A percentile compares a stretch with the other conserved stretches of the same genome.
Conservation (phyloP, 768 basidiomycete genomes). For the Piloderma croceum region DNA sequence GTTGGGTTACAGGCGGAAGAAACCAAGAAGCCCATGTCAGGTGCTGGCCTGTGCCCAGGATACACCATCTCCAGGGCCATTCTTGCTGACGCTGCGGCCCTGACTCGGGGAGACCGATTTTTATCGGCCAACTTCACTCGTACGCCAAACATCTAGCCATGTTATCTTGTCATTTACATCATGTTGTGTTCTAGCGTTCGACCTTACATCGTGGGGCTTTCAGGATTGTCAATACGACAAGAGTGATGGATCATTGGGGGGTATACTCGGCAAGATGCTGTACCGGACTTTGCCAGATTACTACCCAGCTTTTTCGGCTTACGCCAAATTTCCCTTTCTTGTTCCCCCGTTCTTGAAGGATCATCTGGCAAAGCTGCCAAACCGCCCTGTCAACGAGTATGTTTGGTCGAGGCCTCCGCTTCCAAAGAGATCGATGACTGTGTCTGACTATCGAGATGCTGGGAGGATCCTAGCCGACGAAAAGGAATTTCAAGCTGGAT, state of each 20-base stretch:
- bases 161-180: background rate
- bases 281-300: slow-evolving; percentile 42
- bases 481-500: too few species aligned
- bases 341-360: slow-evolving; percentile 41
- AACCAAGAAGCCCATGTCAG: slow-evolving; percentile 44
- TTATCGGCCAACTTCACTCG: slow-evolving; percentile 48
- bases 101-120: slow-evolving; percentile 51
- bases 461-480: too few species aligned
- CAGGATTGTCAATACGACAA: slow-evolving; percentile 40
- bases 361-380: too few species aligned
- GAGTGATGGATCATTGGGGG: slow-evolving; percentile 40
- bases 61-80: slow-evolving; percentile 53
- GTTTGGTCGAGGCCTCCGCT: too few species aligned
- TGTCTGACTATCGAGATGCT: too few species aligned
- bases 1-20: slow-evolving; percentile 43
- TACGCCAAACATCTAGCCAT: slow-evolving; percentile 17
- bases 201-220: slow-evolving; percentile 49
- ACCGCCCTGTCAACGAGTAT: too few species aligned
- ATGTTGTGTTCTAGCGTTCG: slow-evolving; percentile 24
- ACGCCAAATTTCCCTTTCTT: slow-evolving; percentile 65
- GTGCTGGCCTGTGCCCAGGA: slow-evolving; percentile 54
- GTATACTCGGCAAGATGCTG: slow-evolving; percentile 43
- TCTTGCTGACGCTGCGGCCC: slow-evolving; percentile 47
- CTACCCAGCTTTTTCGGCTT: slow-evolving; percentile 41
- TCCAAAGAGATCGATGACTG: too few species aligned